Conservation (phyloP, 495 filamentous ascomycete genomes). For the Patellaria atrata region DNA sequence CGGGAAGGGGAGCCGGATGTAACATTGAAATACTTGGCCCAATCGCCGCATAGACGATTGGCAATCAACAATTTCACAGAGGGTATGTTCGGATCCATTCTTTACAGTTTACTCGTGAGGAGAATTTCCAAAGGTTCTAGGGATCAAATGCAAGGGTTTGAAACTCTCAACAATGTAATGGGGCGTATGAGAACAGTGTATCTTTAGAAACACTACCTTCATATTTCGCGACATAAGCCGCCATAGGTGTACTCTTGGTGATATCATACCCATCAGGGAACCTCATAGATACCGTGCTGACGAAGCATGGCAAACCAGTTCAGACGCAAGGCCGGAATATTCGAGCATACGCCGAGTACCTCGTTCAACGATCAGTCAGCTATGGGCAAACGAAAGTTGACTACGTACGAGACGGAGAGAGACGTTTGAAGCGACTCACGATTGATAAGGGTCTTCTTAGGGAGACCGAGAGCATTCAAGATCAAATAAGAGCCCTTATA, state of each 20-base stretch:
- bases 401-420: slow-evolving; percentile 73
- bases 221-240: no score
- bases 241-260: no score
- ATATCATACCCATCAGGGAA: no score
- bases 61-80: slow-evolving; percentile 86
- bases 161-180: no score
- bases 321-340: slow-evolving; percentile 95
- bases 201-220: no score
- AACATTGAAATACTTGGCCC: slow-evolving; percentile 71
- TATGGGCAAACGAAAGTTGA: slow-evolving; percentile 76
- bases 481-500: slow-evolving; percentile 69
- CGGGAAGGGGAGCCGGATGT: slow-evolving; percentile 84
- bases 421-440: slow-evolving; percentile 66
- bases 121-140: no score
- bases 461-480: slow-evolving; percentile 85
- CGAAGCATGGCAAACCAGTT: slow-evolving; percentile 34
- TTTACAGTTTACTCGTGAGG: no score
- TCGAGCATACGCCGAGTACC: slow-evolving; percentile 75
- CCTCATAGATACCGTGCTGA: slow-evolving; percentile 10
- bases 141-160: no score
- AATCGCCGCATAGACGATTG: slow-evolving; percentile 60
- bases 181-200: no score
- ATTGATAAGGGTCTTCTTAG: slow-evolving; percentile 87
- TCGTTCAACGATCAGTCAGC: slow-evolving; percentile 65
- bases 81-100: slow-evolving; percentile 61